Base-by-base conservation (phyloP, 2,329 filamentous ascomycete species). In the Curvularia lunata region DNA sequence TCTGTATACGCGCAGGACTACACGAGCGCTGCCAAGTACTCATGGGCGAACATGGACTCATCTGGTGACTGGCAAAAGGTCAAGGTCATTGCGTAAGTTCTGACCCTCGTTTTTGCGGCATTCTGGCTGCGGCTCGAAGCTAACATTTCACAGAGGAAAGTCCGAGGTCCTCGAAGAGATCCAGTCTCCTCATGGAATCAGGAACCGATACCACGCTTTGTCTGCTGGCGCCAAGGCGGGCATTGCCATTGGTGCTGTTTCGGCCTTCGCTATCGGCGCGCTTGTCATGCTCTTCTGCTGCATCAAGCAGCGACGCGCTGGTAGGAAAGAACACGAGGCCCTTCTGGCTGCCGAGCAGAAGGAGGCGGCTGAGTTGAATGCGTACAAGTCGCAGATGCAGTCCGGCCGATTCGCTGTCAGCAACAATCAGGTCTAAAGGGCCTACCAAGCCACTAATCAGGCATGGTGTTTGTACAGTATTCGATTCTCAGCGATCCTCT, bases 21-120 rank as follows among this genome's bases (percentile, higher is more conserved):
- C 69, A 85, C 81, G 48, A 85, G 86, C 0, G 81, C 79, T 46
- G 85, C 85, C 65, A 84, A 86, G 66, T 93, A 92, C 72, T 76
- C 82, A 45, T 92, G 86, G 67, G 80, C 81, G 25, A 47, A 61
- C 59, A 68, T 64, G 60, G 63, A 66, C 38, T 10, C 56, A 1
- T 52, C 54, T 21, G 63, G 63, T 19, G 51, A 54, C 9, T 66
- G 63, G 80, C 67, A 88, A 67, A 82, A 80, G 73, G 83, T 85
- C 72, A 78, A 82, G 68, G 69, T 79, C 32, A 70, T 78, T 58
- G 69, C 72, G 78, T 79, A 76, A 54, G 78, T 73, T 1, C 16
- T 18, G 4, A 16, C 4, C 7, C 27, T 19, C 6, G 5, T 4
- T 12, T 25, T 30, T 38, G 7, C 7, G 50, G n/a, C 19, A 12